phyloP scores from a whole-genome alignment of 257 asterid genomes.

The Solanum verrucosum region DNA sequence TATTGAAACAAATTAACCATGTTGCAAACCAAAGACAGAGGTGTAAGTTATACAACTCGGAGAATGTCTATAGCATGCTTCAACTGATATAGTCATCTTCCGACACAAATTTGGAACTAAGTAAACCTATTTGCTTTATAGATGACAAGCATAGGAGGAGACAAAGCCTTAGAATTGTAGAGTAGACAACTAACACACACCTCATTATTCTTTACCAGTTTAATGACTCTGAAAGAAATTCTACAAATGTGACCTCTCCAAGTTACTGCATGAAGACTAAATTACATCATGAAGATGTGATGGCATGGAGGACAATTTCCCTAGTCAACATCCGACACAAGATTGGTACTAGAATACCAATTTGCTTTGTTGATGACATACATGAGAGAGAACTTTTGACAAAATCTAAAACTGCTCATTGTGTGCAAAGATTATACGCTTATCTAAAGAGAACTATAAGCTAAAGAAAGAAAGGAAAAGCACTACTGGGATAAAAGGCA shows the following conservation, averaged over 20 bases:
- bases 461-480: not conserved
- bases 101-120: slow-evolving; percentile 25
- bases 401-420: not conserved
- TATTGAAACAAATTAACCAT: not conserved
- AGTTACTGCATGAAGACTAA: not conserved
- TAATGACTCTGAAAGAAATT: not conserved
- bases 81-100: slow-evolving; percentile 7
- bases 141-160: slow-evolving; percentile 14
- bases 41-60: not conserved
- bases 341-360: slow-evolving; percentile 13
- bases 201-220: not conserved
- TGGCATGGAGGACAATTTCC: slow-evolving; percentile 5
- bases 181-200: not conserved
- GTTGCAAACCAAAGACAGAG: not conserved
- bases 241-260: not conserved
- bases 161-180: not conserved
- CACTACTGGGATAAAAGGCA: not conserved
- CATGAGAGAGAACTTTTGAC: not conserved
- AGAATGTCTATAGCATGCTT: not conserved
- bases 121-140: slow-evolving; percentile 29
- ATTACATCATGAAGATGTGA: slow-evolving; percentile 7
- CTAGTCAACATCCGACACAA: slow-evolving; percentile 26
- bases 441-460: not conserved
- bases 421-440: not conserved
- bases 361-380: slow-evolving; percentile 10